Evolutionary conservation across 495 filamentous ascomycete species (phyloP), one percentile per base, ranked within the genome.

Genomic region (Choiromyces venosus): DNA sequence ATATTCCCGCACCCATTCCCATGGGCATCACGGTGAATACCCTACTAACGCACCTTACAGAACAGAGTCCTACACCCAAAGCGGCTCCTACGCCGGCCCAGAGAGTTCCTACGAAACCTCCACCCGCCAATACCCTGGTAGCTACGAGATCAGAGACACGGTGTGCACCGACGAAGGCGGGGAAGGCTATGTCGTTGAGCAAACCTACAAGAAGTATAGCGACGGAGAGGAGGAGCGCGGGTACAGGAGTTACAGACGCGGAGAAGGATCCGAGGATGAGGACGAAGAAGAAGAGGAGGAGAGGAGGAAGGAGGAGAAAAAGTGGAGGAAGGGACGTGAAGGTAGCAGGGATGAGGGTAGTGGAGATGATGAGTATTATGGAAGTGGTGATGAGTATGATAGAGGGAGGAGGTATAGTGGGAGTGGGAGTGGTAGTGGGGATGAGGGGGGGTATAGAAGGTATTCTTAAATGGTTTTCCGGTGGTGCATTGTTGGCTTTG

Each of bases 261-360:
- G 52, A 4, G 71, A 52, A 14, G 37, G 25, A 18, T 33, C 38
- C 39, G 74, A 76, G 0, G 74, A 76, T 18, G 76, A 79, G 39
- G 66, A 72, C 19, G 70, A 74, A 25, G 18, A 72, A 6, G 69
- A 16, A 12, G 56, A 69, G 64, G 66, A 72, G 64, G 29, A 70
- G 68, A 66, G 72, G 76, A 37, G 56, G 75, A 78, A 73, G 39
- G 70, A 75, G n/a, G 74, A 79, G 69, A 71, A 64, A n/a, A 79
- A 72, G 69, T 67, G 19, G 46, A 40, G 37, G 29, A 71, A 39
- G 66, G 67, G 71, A 66, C 65, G 65, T 19, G 74, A 66, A 19
- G 7, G 19, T 12, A 66, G 74, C 18, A 66, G 74, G 16, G 69
- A 42, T 35, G 56, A 40, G 37, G 33, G 65, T 25, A 69, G 73